These are phyloP conservation scores for Termitomyces bulborhizus DNA, from an alignment of 768 basidiomycete genomes.

Conservation along the genomic window DNA sequence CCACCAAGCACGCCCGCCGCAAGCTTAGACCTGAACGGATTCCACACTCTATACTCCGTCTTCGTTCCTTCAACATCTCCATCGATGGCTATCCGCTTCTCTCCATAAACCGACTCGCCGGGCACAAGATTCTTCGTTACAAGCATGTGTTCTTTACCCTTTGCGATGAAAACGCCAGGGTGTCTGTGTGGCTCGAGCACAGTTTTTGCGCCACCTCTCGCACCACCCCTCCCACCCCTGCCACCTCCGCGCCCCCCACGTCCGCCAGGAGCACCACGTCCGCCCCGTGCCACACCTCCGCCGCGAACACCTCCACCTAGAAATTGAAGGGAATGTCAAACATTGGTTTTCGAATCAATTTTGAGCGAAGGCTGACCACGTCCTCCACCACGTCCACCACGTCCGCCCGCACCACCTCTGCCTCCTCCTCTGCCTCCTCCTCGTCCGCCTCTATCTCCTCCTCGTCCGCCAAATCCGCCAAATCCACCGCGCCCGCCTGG, in stretches of 20 bases:
- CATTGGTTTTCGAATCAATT: neutral
- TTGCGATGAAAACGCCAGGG: conserved; percentile 92
- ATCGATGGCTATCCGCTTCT: conserved; percentile 92
- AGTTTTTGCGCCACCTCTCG: conserved; percentile 78
- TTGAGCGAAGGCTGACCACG: conserved; percentile 19
- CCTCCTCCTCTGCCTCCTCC: conserved; percentile 33
- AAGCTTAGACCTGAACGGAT: conserved; percentile 95
- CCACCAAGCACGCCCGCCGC: conserved; percentile 97
- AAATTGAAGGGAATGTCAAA: neutral
- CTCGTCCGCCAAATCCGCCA: conserved; percentile 51
- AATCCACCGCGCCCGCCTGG: conserved; percentile 78
- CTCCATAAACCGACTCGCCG: conserved; percentile 96
- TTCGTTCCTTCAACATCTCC: conserved; percentile 73
- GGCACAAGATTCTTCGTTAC: conserved; percentile 98
- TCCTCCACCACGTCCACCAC: conserved; percentile 36
- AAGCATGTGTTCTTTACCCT: conserved; percentile 93
- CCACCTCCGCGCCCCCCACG: conserved; percentile 40
- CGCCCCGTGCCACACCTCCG: conserved; percentile 21
- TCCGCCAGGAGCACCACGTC: conserved; percentile 35
- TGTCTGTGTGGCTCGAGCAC: conserved; percentile 95
- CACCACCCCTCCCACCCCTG: conserved; percentile 64
- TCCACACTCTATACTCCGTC: conserved; percentile 98
- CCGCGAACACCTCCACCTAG: conserved; percentile 23
- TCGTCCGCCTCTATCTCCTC: conserved; percentile 30
- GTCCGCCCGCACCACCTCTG: conserved; percentile 29